A percentile compares a stretch with the other conserved stretches of the same genome.
phyloP scores from a whole-genome alignment of 257 asterid genomes.

The Anisodus acutangulus region DNA sequence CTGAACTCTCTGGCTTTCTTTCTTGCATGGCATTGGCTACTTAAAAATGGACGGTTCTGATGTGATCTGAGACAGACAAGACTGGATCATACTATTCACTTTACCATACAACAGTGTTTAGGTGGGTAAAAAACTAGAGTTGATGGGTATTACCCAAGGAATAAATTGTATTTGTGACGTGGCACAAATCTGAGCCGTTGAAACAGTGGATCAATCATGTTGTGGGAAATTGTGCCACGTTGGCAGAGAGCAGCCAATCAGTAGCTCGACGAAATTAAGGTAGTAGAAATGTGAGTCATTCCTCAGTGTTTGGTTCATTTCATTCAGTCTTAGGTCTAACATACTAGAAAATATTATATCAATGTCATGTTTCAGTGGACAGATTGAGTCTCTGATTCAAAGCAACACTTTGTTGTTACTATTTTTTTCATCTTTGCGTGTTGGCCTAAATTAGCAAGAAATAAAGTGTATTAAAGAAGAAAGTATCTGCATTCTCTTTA shows the following conservation, averaged over 20 bases:
- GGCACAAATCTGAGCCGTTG: conserved; percentile 18
- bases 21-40: conserved; percentile 38
- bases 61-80: conserved; percentile 32
- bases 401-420: conserved; percentile 36
- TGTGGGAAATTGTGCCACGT: conserved; percentile 57
- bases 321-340: conserved; percentile 27
- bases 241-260: conserved; percentile 70
- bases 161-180: conserved; percentile 31
- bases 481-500: conserved; percentile 1
- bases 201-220: conserved; percentile 56
- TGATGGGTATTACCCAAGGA: conserved; percentile 50
- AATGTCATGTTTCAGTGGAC: conserved; percentile 51
- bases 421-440: conserved; percentile 45
- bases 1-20: conserved; percentile 40
- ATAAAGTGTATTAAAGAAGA: not conserved
- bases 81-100: conserved; percentile 34
- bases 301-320: conserved; percentile 30
- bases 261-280: conserved; percentile 90
- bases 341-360: conserved; percentile 46
- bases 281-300: conserved; percentile 40
- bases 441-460: conserved; percentile 35
- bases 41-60: conserved; percentile 42
- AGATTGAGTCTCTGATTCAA: conserved; percentile 47
- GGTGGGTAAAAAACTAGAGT: conserved; percentile 42
- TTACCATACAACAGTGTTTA: conserved; percentile 15